Evolutionary conservation across 2,329 filamentous ascomycete species (phyloP), one percentile per base, ranked within the genome.

Genomic region (Chaetothyriales sp.): DNA sequence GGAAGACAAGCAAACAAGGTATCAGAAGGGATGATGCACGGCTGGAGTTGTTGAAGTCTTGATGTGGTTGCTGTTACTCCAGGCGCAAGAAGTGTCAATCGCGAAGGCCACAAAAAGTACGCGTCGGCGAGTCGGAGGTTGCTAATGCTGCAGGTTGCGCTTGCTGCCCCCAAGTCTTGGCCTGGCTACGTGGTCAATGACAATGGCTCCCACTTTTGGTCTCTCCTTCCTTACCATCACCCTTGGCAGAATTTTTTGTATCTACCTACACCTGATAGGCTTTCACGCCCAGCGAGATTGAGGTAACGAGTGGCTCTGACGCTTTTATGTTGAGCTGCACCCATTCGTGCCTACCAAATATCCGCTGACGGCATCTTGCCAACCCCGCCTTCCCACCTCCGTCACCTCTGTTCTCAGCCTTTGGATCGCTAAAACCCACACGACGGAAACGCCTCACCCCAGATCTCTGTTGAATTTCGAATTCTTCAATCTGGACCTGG

Each of bases 241-340:
- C 39, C 46, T 28, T 25, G 43, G 43, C 46, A 49, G 18, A 26
- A 26, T 22, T 18, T 18, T 44, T 43, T 22, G 26, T 42, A n/a
- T n/a, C 18, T 44, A 39, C 10, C 15, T 39, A 15, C 32, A 15
- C 15, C 32, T 39, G 32, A 39, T 39, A 9, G 3, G 32, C 32
- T 15, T 15, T 39, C 32, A 15, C 5, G 10, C 10, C 10, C 10
- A 15, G 32, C 32, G 10, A 39, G 32, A 39, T 15, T 39, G 32
- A 39, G 32, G 32, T 12, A 15, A 39, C 10, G 32, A 39, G 32
- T 50, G 46, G 19, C 49, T n/a, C 50, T 53, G 46, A 46, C 47
- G 55, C 55, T 60, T 57, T 60, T 22, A 60, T 59, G 56, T 53
- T 56, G 53, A 57, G 56, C 56, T 59, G 58, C 57, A 49, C 25